Evolutionary conservation across 345 rosid genomes (phyloP), one percentile per base, ranked within the genome.

Genomic region (Lenwebbia sp.): DNA sequence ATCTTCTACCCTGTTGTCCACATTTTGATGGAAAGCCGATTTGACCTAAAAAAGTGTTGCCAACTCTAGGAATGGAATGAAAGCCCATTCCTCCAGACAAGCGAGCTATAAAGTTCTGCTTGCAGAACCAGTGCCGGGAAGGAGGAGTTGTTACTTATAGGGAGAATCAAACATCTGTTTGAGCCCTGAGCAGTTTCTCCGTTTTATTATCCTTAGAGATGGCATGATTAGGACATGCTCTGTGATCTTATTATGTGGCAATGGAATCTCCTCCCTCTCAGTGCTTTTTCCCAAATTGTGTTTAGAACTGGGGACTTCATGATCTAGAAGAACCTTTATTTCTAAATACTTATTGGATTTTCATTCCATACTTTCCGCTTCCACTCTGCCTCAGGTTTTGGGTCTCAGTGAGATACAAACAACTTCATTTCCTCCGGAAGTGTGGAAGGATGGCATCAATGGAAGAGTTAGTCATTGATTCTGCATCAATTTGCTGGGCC

Each of bases 401-500:
- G 99, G 93, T 94, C 82, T 86, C 93, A 76, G 88, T 95, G 87
- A 94, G 94, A 90, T 96, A 91, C 93, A 92, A 93, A 86, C 98
- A 93, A 88, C 90, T 94, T 78, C 90, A 86, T 75, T 90, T 91
- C 87, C 83, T 88, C 83, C 93, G 90, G 88, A 93, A 90, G 75
- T 92, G 85, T 93, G 95, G 95, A 86, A 92, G 91, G 90, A 86
- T 89, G 87, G 90, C 96, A 75, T 89, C 95, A 85, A 26, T 86
- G 85, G 96, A 93, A 86, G 96, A 94, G 86, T 86, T 95, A 89
- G 91, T 85, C 86, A 89, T 92, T 89, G 96, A 94, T 89, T 90
- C 95, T 84, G 90, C 92, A 89, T 88, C 90, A 89, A 92, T 94
- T 86, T 92, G 89, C 86, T 96, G 98, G 98, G 98, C 98, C 86